Evolutionary conservation across 768 basidiomycete genomes (phyloP), one percentile per base, ranked within the genome.

Genomic region (Russula olivacea): DNA sequence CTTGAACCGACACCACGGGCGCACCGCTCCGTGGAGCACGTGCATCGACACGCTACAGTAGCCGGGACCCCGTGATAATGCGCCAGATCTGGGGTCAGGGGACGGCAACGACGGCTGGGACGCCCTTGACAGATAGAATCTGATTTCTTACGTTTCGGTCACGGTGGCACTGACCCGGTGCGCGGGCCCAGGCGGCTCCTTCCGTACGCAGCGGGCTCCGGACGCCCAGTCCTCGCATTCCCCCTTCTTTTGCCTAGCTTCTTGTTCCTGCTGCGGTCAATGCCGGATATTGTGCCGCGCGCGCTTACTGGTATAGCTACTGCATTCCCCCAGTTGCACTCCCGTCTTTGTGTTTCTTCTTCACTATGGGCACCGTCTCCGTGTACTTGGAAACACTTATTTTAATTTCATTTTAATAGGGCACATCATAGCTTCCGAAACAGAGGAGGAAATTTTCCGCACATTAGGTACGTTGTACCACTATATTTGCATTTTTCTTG

Each of bases 401-500:
- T 7, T 14, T 7, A 25, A 36, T 36, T 64, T 38, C 11, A 15
- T 58, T 48, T 41, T 58, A 47, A 34, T 63, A 89, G 91, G 89
- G 19, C 77, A 74, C 7, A 70, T 93, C 8, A 73, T 95, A 21
- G 92, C 91, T 3, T 90, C 89, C 0, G 84, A 87, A 70, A 93
- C 88, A 0, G 94, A 97, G 73, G 78, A 86, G 70, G 90, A 93
- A 66, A 95, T 98, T 40, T 93, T 97, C 69, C 74, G 77, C 21
- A 86, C 86, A 40, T 76, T 98, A 45, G 80, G 83, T 77, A 60
- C 61, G 76, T 72, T 19, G 12, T 8, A 52, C 45, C 41, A 28
- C 50, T 9, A 8, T n/a, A 43, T 12, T 32, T 28, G 21, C 19
- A 40, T 40, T 53, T 40, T 21, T n/a, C n/a, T 34, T 19, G 23